Evolutionary conservation across 192 early-diverging fungal species (phyloP), one percentile per base, ranked within the genome.

Genomic region (Podila epicladia): DNA sequence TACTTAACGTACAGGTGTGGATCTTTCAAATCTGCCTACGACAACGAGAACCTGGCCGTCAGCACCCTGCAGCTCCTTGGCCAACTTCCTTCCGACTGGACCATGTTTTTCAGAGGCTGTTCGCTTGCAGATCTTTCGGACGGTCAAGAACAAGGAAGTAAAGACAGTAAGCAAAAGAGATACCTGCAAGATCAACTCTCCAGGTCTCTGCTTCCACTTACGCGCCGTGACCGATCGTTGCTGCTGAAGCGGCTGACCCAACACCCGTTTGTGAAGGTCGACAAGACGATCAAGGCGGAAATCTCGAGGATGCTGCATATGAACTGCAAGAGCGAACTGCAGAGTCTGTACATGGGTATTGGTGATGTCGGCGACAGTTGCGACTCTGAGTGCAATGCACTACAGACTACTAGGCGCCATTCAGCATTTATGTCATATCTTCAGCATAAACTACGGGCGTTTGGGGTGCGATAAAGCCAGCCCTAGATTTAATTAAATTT

Each of bases 41-140:
- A 80, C 20, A 80, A 80, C 19, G 71, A 65, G 22, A 69, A 80
- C 24, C 77, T 80, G 32, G 77, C 77, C 0, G 58, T 80, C 2
- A 65, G 71, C 0, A 37, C 37, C 6, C 37, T 80, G 26, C 38
- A 60, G 29, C 73, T 62, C 31, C 60, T 80, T 31, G 77, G 77
- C 15, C 71, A 80, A 19, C 9, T 80, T 9, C 71, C 77, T 2
- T 29, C 13, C 1, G 77, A 80, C n/a, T 80, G 77, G 77, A 20
- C 65, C 4, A 38, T 48, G 15, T 28, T 57, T 2, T 48, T 78
- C 32, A 59, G 48, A 37, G 31, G 57, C 17, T 35, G 22, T 41
- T n/a, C 64, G 9, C 13, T n/a, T 5, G 48, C 13, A 31, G 28
- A 9, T 13, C 9, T 19, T 20, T 19, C 12, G 15, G 20, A n/a